Percentiles rank a stretch among this genome's conserved stretches.
phyloP scores from a whole-genome alignment of 306 rosid species.

The Ammopiptanthus mongolicus region DNA sequence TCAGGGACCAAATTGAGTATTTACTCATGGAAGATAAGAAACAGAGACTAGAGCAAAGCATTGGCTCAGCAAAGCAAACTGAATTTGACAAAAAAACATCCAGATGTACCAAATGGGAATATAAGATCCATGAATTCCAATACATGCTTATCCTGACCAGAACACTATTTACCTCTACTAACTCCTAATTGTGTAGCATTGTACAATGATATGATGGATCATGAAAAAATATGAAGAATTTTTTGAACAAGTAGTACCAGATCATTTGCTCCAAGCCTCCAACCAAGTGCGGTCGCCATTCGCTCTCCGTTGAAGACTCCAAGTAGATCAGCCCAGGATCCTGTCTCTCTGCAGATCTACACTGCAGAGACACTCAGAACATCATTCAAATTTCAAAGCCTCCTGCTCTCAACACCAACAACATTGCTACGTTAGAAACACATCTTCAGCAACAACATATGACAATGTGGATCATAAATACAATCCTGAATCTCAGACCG shows the following conservation, averaged over 20 bases:
- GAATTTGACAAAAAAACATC: not conserved
- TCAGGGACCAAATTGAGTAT: no score
- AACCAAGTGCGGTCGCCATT: constrained; percentile 72
- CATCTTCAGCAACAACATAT: not conserved
- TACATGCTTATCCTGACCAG: not conserved
- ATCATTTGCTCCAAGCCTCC: constrained; percentile 74
- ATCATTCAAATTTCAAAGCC: constrained; percentile 27
- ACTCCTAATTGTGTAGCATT: not conserved
- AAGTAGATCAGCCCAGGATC: constrained; percentile 22
- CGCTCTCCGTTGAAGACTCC: constrained; percentile 16
- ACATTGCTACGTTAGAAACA: not conserved
- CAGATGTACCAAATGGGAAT: not conserved
- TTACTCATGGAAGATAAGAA: no score
- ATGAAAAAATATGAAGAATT: not conserved
- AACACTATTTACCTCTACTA: not conserved
- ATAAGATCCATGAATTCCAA: constrained; percentile 15
- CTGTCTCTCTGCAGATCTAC: constrained; percentile 60
- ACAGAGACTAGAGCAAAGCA: not conserved
- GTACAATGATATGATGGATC: not conserved
- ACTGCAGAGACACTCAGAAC: constrained; percentile 29
- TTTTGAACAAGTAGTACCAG: constrained; percentile 38
- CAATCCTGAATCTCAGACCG: no score
- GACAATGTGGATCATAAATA: not conserved
- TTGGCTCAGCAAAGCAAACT: not conserved
- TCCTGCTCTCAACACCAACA: constrained; percentile 39